Base-by-base conservation (phyloP, 169 alveolate species). In the Eimeria sp. region DNA sequence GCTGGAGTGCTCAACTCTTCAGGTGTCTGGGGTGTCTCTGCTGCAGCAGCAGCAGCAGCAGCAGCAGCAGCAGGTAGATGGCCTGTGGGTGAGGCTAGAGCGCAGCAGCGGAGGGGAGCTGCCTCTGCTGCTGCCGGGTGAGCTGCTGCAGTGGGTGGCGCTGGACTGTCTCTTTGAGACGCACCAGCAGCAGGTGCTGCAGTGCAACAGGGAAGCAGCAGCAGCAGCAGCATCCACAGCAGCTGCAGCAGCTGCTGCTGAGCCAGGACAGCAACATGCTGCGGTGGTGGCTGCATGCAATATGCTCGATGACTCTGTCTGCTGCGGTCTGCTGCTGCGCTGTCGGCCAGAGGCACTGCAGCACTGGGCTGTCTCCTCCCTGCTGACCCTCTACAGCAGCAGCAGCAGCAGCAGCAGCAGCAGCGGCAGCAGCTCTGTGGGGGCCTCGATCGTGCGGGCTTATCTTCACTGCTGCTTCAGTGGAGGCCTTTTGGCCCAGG, bases 391-490 rank as follows among this genome's bases (percentile, higher is more conserved):
- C 33, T 82, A 52, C 90, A 18, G 76, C 90, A 54, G 74, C 72
- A 58, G 54, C 68, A 54, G 72, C 87, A 77, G 43, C 62, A 76
- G 58, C 68, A 77, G 87, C 64, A 49, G 66, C 87, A 49, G 87
- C 30, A 49, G 64, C 56, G 16, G 89, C 60, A 52, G 72, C n/a
- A 27, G 66, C 46, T 30, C 90, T 30, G 30, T 23, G n/a, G 90
- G 54, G 13, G 54, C 71, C 54, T 82, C 90, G 46, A 52, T 82
- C 4, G 90, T 82, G 72, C 90, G 90, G 37, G 90, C 90, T n/a
- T 82, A 82, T 33, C 90, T 82, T n/a, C 90, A 82, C 74, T 82
- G 90, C 90, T 82, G 90, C 56, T 82, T 82, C 76, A 82, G 90
- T n/a, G 74, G 76, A n/a, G 90, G 90, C 58, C 72, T 82, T 9